Percentiles rank a stretch among this genome's conserved stretches.
Conservation (phyloP, 164 flowering plant species). For the Aristolochia fimbriata region DNA sequence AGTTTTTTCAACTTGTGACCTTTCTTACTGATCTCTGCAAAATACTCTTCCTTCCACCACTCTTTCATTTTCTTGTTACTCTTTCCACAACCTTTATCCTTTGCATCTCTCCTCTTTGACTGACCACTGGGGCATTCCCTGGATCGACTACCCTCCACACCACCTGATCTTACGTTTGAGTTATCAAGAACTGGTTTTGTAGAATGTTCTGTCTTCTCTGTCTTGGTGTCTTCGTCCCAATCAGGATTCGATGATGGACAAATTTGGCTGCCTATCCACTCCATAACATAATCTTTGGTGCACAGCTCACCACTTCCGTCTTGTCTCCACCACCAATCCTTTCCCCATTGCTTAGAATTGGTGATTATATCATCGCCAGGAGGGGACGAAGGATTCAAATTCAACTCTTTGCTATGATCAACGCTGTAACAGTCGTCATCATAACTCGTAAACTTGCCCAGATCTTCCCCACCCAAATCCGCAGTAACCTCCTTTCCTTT, state of each 20-base stretch:
- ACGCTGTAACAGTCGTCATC: slow-evolving; percentile 44
- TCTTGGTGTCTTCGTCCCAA: slow-evolving; percentile 57
- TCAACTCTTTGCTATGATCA: slow-evolving; percentile 63
- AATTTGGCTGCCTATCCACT: slow-evolving; percentile 98
- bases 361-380: slow-evolving; percentile 19
- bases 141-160: slow-evolving; percentile 15
- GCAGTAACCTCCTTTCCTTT: slow-evolving; percentile 65
- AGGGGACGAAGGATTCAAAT: slow-evolving; percentile 15
- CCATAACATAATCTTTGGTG: slow-evolving; percentile 88
- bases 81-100: slow-evolving; percentile 16
- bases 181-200: slow-evolving; percentile 22
- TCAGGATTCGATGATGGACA: slow-evolving; percentile 46
- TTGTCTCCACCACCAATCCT: slow-evolving; percentile 99
- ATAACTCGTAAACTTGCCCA: slow-evolving; percentile 33
- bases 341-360: slow-evolving; percentile 66
- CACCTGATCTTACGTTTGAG: slow-evolving; percentile 24
- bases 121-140: slow-evolving; percentile 16
- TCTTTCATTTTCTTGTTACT: slow-evolving; percentile 78
- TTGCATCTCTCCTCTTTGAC: slow-evolving; percentile 27
- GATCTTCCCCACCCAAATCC: slow-evolving; percentile 34
- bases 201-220: slow-evolving; percentile 4
- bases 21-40: slow-evolving; percentile 52
- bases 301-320: slow-evolving; percentile 86
- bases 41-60: slow-evolving; percentile 97
- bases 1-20: slow-evolving; percentile 31